A percentile compares a stretch with the other conserved stretches of the same genome.
Conservation (phyloP, 192 early-diverging fungal species). For the Coemansia erecta region DNA sequence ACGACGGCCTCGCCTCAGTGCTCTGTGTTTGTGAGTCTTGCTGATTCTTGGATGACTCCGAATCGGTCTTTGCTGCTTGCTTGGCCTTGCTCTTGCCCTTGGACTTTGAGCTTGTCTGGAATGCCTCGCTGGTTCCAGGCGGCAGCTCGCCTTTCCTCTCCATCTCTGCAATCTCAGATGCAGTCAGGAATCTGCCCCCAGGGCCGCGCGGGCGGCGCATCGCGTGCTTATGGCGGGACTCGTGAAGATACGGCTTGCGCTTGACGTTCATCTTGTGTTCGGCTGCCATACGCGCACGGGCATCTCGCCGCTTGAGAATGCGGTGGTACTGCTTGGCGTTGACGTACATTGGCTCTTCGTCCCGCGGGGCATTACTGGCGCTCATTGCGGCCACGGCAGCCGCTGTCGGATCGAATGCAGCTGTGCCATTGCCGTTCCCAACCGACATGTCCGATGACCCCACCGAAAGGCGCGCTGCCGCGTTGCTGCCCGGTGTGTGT, state of each 20-base stretch:
- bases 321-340: conserved; percentile 99
- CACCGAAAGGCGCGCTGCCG: conserved; percentile 11
- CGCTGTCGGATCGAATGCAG: conserved; percentile 42
- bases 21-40: conserved; percentile 8
- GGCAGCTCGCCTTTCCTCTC: conserved; percentile 52
- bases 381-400: conserved; percentile 51
- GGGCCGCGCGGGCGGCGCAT: conserved; percentile 96
- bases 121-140: conserved; percentile 41
- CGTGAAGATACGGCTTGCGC: conserved; percentile 94
- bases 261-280: conserved; percentile 70
- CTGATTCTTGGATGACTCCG: neutral
- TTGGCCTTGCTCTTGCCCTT: conserved; percentile 25
- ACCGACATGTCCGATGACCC: conserved; percentile 15
- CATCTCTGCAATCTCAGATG: conserved; percentile 71
- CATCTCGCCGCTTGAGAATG: conserved; percentile 92
- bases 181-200: conserved; percentile 92
- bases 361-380: conserved; percentile 44
- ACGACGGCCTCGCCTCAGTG: conserved; percentile 14
- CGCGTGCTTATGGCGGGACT: conserved; percentile 96
- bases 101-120: conserved; percentile 33
- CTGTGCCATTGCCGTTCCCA: conserved; percentile 7
- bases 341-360: conserved; percentile 92
- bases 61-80: neutral
- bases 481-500: conserved; percentile 28
- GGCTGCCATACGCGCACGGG: conserved; percentile 80